phyloP scores from a whole-genome alignment of 2,329 filamentous ascomycete genomes.

The Sclerotinia spermophila region DNA sequence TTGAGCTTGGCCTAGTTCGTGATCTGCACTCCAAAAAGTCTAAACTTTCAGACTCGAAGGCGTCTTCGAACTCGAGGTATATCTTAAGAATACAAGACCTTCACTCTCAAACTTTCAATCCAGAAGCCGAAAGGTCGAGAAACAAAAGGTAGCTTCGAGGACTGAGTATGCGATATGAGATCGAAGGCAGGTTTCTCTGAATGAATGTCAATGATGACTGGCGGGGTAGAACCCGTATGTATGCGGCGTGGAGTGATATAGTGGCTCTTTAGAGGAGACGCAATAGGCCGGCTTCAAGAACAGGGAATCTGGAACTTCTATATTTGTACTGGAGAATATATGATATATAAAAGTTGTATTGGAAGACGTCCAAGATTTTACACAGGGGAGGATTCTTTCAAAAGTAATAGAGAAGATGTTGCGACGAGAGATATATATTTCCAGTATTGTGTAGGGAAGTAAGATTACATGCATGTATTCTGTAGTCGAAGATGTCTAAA shows the following conservation, averaged over 20 bases:
- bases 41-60: neutral
- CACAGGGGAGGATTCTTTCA: too few species aligned
- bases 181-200: neutral
- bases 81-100: too few species aligned
- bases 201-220: neutral
- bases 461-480: neutral
- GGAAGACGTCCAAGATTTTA: too few species aligned
- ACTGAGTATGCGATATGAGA: neutral
- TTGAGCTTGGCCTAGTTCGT: neutral
- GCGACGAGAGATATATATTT: neutral
- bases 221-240: constrained; percentile 3
- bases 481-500: neutral
- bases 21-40: neutral
- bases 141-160: neutral
- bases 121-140: neutral
- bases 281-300: neutral
- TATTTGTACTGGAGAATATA: neutral
- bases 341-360: neutral
- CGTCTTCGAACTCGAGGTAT: neutral
- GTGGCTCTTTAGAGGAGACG: neutral
- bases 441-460: neutral
- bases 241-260: neutral
- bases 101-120: neutral
- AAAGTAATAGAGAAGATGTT: neutral
- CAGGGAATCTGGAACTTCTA: neutral